A percentile compares a stretch with the other conserved stretches of the same genome.
These are phyloP conservation scores for Phaeosphaeria sp. DNA, from an alignment of 2,329 filamentous ascomycete species.

Conservation along the genomic window DNA sequence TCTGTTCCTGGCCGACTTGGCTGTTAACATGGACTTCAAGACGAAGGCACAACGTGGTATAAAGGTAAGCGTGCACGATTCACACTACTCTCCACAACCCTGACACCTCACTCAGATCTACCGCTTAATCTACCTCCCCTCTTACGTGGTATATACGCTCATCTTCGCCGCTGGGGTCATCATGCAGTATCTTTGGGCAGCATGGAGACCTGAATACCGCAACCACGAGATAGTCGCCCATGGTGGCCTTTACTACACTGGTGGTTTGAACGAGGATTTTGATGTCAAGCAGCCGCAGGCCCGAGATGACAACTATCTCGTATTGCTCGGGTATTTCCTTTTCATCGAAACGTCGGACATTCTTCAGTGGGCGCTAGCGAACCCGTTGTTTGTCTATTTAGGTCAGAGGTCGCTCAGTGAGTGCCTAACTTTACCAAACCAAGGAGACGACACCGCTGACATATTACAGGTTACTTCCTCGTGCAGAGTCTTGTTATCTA, in stretches of 20 bases:
- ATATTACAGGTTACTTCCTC: conserved; percentile 45
- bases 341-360: conserved; percentile 46
- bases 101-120: not conserved
- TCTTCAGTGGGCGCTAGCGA: conserved; percentile 42
- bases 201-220: conserved; percentile 39
- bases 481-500: conserved; percentile 48
- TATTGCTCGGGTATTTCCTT: conserved; percentile 47
- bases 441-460: not conserved
- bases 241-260: conserved; percentile 44
- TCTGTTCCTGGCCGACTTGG: conserved; percentile 54
- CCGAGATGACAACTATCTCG: conserved; percentile 49
- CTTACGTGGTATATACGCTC: conserved; percentile 14
- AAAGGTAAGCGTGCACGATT: not conserved
- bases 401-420: conserved; percentile 50
- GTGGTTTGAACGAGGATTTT: conserved; percentile 40
- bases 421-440: conserved; percentile 8
- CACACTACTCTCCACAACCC: not conserved
- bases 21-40: conserved; percentile 48
- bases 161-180: conserved; percentile 39
- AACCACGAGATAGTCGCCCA: conserved; percentile 46
- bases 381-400: conserved; percentile 41
- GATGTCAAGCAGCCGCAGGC: conserved; percentile 41
- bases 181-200: conserved; percentile 50
- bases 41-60: conserved; percentile 14
- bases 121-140: not conserved